A percentile compares a stretch with the other conserved stretches of the same genome.
Conservation (phyloP, 192 early-diverging fungal species). For the Piromyces finnis region DNA sequence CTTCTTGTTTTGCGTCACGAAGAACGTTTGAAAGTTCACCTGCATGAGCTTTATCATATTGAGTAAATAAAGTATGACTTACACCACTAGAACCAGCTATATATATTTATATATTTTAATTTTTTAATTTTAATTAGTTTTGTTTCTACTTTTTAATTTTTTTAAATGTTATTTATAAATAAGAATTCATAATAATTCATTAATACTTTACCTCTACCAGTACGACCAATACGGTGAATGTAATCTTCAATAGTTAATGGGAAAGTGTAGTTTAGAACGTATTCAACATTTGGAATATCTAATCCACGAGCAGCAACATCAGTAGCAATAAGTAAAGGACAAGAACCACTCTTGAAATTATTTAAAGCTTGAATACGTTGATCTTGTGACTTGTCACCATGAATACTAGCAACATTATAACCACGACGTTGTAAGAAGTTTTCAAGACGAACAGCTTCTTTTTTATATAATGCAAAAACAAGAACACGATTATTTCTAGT, state of each 20-base stretch:
- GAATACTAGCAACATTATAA: constrained; percentile 68
- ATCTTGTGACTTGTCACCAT: constrained; percentile 78
- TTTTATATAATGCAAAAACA: constrained; percentile 92
- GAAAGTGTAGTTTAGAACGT: constrained; percentile 92
- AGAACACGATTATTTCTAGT: constrained; percentile 70
- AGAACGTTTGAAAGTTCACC: constrained; percentile 84
- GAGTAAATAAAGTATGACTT: constrained; percentile 84
- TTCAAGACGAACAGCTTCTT: constrained; percentile 76
- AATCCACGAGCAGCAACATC: constrained; percentile 79
- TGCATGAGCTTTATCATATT: constrained; percentile 70
- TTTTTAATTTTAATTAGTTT: too few species aligned
- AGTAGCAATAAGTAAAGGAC: constrained; percentile 80
- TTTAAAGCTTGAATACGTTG: constrained; percentile 63
- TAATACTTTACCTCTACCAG: constrained; percentile 34
- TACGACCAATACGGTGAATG: constrained; percentile 86
- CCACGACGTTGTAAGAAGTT: constrained; percentile 48
- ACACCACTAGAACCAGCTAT: constrained; percentile 70
- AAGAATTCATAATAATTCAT: too few species aligned
- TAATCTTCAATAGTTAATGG: constrained; percentile 94
- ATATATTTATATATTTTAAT: too few species aligned
- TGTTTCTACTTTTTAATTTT: too few species aligned
- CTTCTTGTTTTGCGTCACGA: constrained; percentile 62
- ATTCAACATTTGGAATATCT: constrained; percentile 69
- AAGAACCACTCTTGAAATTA: constrained; percentile 60
- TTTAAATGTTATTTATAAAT: too few species aligned